Conservation (phyloP, 1,284 basidiomycete species). For the Leccinum angustisporum region DNA sequence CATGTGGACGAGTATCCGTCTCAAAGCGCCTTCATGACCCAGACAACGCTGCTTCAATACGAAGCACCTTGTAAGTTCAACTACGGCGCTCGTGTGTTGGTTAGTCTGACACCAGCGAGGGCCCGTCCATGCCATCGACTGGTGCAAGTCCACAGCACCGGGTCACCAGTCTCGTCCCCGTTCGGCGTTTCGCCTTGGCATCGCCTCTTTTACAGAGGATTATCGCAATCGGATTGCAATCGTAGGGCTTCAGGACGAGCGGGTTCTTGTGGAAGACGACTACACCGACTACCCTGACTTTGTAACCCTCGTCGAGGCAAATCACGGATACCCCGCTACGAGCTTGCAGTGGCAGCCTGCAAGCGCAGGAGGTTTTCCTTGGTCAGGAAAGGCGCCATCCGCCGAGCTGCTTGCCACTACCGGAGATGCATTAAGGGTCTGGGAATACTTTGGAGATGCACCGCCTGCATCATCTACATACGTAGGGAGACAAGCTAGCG, state of each 20-base stretch:
- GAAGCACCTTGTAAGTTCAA: slow-evolving; percentile 69
- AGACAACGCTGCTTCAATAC: slow-evolving; percentile 67
- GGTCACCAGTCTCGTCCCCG: slow-evolving; percentile 70
- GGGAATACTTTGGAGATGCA: slow-evolving; percentile 75
- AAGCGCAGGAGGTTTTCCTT: slow-evolving; percentile 56
- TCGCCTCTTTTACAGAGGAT: slow-evolving; percentile 79
- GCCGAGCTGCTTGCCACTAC: slow-evolving; percentile 88
- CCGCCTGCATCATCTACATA: slow-evolving; percentile 59
- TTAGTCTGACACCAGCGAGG: slow-evolving; percentile 44
- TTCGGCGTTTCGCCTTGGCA: slow-evolving; percentile 76
- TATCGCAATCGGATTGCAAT: slow-evolving; percentile 80
- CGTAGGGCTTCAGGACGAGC: slow-evolving; percentile 80
- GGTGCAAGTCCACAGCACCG: slow-evolving; percentile 78
- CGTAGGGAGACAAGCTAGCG: slow-evolving; percentile 64
- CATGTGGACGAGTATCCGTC: slow-evolving; percentile 13
- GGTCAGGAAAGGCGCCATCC: slow-evolving; percentile 59
- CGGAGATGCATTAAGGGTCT: slow-evolving; percentile 86
- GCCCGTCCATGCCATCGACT: slow-evolving; percentile 81
- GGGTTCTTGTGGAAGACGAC: slow-evolving; percentile 80
- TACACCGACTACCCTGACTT: slow-evolving; percentile 81
- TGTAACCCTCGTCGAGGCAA: slow-evolving; percentile 73
- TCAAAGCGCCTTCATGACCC: slow-evolving; percentile 45
- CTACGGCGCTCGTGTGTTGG: neutral
- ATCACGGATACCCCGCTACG: slow-evolving; percentile 83
- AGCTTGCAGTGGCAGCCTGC: slow-evolving; percentile 83